Percentiles rank a stretch among this genome's conserved stretches.
Evolutionary conservation across 2,329 filamentous ascomycete genomes (phyloP).

Genomic region (Penicillium sumatraense): DNA sequence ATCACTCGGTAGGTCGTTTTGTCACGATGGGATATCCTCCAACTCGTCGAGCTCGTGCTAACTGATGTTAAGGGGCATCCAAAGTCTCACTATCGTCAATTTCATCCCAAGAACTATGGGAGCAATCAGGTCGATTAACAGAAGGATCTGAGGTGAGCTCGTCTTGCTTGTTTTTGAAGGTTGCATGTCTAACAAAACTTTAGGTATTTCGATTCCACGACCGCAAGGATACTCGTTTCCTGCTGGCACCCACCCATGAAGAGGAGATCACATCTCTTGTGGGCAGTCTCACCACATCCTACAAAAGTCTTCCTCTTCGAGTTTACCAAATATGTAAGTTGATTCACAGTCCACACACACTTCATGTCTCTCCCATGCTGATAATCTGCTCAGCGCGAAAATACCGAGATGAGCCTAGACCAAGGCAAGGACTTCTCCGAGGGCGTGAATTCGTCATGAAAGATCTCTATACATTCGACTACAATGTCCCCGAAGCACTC

Average conservation of each 20-base stretch:
- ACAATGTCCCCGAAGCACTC: slow-evolving; percentile 68
- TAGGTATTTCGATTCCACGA: slow-evolving; percentile 82
- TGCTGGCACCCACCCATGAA: slow-evolving; percentile 92
- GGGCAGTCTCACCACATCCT: slow-evolving; percentile 72
- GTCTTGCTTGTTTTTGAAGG: slow-evolving; percentile 18
- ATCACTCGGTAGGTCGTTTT: slow-evolving; percentile 60
- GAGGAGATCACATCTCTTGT: slow-evolving; percentile 92
- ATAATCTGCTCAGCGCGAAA: slow-evolving; percentile 69
- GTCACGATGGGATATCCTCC: slow-evolving; percentile 10
- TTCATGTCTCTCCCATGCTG: neutral
- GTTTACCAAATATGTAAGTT: slow-evolving; percentile 86
- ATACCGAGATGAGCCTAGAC: slow-evolving; percentile 89
- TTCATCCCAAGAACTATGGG: slow-evolving; percentile 83
- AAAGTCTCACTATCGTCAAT: slow-evolving; percentile 27
- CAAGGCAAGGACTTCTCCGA: slow-evolving; percentile 83
- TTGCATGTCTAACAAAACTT: slow-evolving; percentile 13
- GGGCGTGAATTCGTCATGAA: slow-evolving; percentile 97
- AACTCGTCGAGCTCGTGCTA: neutral
- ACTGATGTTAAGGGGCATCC: slow-evolving; percentile 22
- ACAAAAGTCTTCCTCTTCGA: slow-evolving; percentile 82
- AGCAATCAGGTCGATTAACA: slow-evolving; percentile 78
- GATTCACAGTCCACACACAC: neutral
- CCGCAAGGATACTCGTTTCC: slow-evolving; percentile 72
- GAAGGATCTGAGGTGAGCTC: slow-evolving; percentile 70
- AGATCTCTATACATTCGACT: slow-evolving; percentile 95